Evolutionary conservation across 1,284 basidiomycete species (phyloP).

Genomic region (Pterula multifida): DNA sequence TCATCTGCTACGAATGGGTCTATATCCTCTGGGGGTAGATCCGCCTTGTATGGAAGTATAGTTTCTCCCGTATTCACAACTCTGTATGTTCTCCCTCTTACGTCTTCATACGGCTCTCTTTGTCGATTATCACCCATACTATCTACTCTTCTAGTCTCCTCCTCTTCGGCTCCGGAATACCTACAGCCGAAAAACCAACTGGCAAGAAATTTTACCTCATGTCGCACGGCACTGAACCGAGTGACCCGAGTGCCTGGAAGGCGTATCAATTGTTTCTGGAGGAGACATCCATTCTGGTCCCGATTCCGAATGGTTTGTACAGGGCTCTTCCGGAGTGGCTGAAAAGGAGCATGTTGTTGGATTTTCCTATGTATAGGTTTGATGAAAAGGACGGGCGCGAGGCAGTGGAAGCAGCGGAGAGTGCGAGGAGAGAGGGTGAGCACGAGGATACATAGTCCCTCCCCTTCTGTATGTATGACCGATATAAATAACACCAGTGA

Average conservation of each 20-base stretch:
- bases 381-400: conserved; percentile 40
- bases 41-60: conserved; percentile 49
- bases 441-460: no score
- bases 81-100: conserved; percentile 27
- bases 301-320: conserved; percentile 52
- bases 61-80: conserved; percentile 56
- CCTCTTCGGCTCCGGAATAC: conserved; percentile 60
- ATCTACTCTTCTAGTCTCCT: conserved; percentile 29
- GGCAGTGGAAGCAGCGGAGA: conserved; percentile 29
- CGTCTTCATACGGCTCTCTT: background rate
- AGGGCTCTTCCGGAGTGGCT: conserved; percentile 32
- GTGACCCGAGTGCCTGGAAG: conserved; percentile 30
- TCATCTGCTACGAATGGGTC: conserved; percentile 41
- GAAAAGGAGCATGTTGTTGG: conserved; percentile 50
- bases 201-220: conserved; percentile 56
- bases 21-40: conserved; percentile 26
- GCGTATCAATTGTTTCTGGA: conserved; percentile 44
- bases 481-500: no score
- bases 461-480: no score
- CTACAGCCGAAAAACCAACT: conserved; percentile 61
- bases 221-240: conserved; percentile 29
- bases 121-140: conserved; percentile 1
- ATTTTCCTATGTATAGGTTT: conserved; percentile 54
- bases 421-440: background rate
- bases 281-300: conserved; percentile 57